phyloP scores from a whole-genome alignment of 306 rosid species.

The Gastrolobium villosum region DNA sequence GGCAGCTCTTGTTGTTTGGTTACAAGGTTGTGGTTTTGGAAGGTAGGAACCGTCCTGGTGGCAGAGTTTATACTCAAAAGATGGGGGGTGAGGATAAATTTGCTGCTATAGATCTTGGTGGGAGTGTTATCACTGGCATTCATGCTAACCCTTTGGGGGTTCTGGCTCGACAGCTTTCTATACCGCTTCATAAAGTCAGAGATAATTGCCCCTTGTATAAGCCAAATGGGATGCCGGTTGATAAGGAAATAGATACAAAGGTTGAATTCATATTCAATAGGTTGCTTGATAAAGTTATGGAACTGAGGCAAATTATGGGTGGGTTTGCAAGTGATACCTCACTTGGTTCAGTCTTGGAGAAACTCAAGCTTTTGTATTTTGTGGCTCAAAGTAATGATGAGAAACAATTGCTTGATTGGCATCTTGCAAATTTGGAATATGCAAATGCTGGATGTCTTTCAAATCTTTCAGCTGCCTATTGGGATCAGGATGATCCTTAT shows the following conservation, averaged over 20 bases:
- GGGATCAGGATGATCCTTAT: constrained; percentile 99
- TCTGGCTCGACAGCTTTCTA: constrained; percentile 89
- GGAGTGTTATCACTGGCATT: constrained; percentile 93
- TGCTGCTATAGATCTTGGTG: constrained; percentile 85
- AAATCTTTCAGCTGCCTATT: constrained; percentile 85
- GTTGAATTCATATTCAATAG: constrained; percentile 81
- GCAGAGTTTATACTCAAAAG: constrained; percentile 93
- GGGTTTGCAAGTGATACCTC: constrained; percentile 83
- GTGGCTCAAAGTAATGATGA: constrained; percentile 75
- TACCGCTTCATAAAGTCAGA: constrained; percentile 94
- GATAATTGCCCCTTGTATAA: constrained; percentile 88
- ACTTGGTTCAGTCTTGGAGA: constrained; percentile 87
- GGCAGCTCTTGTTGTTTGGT: constrained; percentile 90
- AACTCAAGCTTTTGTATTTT: constrained; percentile 73
- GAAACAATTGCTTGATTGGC: constrained; percentile 93
- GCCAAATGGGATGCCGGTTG: constrained; percentile 81
- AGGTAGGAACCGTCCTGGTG: constrained; percentile 93
- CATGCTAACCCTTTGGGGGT: constrained; percentile 98
- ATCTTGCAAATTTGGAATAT: constrained; percentile 91
- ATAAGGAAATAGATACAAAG: constrained; percentile 66
- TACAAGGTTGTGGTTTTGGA: constrained; percentile 84
- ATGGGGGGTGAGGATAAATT: constrained; percentile 73
- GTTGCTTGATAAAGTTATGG: constrained; percentile 92
- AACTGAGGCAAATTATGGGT: constrained; percentile 87
- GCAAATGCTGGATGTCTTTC: constrained; percentile 99